phyloP scores from a whole-genome alignment of 768 basidiomycete species.

The Rhodotorula taiwanensis region DNA sequence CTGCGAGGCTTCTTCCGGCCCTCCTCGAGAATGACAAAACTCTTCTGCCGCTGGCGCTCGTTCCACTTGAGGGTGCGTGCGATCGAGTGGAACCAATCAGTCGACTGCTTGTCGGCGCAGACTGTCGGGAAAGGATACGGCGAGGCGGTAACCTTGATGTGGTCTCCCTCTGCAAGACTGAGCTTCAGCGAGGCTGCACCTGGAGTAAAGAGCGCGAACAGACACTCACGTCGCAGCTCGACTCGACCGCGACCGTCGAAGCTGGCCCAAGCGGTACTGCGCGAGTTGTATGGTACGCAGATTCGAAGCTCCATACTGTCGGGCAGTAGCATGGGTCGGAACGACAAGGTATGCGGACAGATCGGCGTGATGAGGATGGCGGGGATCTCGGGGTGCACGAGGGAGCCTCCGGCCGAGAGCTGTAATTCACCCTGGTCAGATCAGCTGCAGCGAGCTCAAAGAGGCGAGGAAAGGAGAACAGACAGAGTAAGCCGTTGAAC shows the following conservation, averaged over 20 bases:
- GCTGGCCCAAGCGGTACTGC: conserved; percentile 97
- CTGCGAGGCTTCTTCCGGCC: conserved; percentile 23
- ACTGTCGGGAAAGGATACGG: conserved; percentile 98
- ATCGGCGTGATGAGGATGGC: conserved; percentile 94
- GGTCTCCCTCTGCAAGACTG: conserved; percentile 84
- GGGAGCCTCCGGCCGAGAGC: conserved; percentile 93
- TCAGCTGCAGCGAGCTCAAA: background rate
- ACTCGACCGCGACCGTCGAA: conserved; percentile 96
- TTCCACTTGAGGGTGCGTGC: conserved; percentile 98
- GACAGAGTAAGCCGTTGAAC: conserved; percentile 96
- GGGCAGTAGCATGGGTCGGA: conserved; percentile 95
- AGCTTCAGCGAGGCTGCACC: too few relatives aligned
- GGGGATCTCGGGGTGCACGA: conserved; percentile 96
- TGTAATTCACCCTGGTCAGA: conserved; percentile 36
- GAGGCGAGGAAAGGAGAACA: conserved; percentile 39
- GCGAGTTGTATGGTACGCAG: conserved; percentile 97
- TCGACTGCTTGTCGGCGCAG: conserved; percentile 93
- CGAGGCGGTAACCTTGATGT: conserved; percentile 95
- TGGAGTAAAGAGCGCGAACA: too few relatives aligned
- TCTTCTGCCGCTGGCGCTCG: conserved; percentile 95
- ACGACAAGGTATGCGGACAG: conserved; percentile 95
- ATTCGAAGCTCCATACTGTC: conserved; percentile 98
- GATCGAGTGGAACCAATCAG: conserved; percentile 98
- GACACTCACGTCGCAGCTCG: conserved; percentile 83
- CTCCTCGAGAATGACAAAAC: conserved; percentile 76